These are phyloP conservation scores for Podospora pseudopauciseta DNA, from an alignment of 495 filamentous ascomycete species.

Conservation along the genomic window DNA sequence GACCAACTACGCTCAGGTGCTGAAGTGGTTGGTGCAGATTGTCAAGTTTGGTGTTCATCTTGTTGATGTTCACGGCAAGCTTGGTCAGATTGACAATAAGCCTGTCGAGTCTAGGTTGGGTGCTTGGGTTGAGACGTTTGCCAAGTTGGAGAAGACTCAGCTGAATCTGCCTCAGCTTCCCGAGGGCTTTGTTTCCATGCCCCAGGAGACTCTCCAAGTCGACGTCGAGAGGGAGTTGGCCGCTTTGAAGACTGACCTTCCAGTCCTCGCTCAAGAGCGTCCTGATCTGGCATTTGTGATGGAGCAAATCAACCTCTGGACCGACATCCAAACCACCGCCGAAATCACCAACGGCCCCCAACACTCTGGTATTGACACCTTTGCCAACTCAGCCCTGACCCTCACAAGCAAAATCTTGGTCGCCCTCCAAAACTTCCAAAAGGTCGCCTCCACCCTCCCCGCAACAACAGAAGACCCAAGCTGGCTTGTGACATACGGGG, in stretches of 20 bases:
- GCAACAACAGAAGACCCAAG: conserved; percentile 53
- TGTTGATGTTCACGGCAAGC: conserved; percentile 58
- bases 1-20: conserved; percentile 33
- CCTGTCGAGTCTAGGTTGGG: conserved; percentile 42
- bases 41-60: conserved; percentile 42
- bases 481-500: conserved; percentile 62
- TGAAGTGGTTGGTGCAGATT: conserved; percentile 42
- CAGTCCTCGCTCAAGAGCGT: conserved; percentile 40
- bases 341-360: conserved; percentile 20
- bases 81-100: conserved; percentile 50
- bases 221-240: conserved; percentile 45
- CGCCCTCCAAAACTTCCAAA: conserved; percentile 67
- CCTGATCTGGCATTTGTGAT: conserved; percentile 62
- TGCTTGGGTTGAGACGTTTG: conserved; percentile 50
- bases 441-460: conserved; percentile 40
- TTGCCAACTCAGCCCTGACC: conserved; percentile 50
- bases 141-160: conserved; percentile 33
- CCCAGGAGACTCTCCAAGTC: conserved; percentile 40
- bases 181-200: conserved; percentile 46
- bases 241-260: conserved; percentile 45
- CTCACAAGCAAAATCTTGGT: conserved; percentile 66
- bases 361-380: conserved; percentile 20
- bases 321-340: conserved; percentile 18
- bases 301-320: conserved; percentile 56
- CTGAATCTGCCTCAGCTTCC: conserved; percentile 54